Base-by-base conservation (phyloP, 106 monocot species). In the Triglochin maritima region DNA sequence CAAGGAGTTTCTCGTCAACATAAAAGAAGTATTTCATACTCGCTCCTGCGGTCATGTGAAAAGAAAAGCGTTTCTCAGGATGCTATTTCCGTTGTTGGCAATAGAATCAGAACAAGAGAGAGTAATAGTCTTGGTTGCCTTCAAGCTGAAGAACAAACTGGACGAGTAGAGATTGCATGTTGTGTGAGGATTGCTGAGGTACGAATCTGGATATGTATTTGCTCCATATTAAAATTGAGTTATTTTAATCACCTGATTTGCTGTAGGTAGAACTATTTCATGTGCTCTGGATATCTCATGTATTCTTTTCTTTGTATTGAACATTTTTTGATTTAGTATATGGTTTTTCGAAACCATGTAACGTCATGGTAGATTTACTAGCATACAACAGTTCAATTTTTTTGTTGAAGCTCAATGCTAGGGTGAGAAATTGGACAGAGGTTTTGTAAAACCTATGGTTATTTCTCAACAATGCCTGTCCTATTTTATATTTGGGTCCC, bases 101-200 rank as follows among this genome's bases (percentile, higher is more conserved):
- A 69, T 52, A 81, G 80, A 70, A 88, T 98, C 72, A 84, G 58
- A 80, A 98, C 96, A 49, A 74, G 68, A 48, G 80, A 77, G 52
- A 88, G 78, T 63, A 79, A 79, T 57, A 76, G 64, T 73, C 65
- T 88, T 68, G 80, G 59, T 65, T 98, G 96, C 75, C 84, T 98
- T 58, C 79, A 82, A 70, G 91, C 80, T 44, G 82, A 92, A 72
- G 96, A 98, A 61, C 75, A 67, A 57, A 84, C 83, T 63, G 88
- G 83, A 70, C 85, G 91, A 75, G 77, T 60, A 50, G 91, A 84
- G 80, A 82, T 98, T 69, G 96, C 96, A 66, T 82, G 88, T 17
- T 98, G 96, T 67, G 61, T 98, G 71, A 81, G 86, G 47, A 80
- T 88, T 75, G 70, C 91, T 64, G 88, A 98, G 88, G 96, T 98